Conservation (phyloP, 495 filamentous ascomycete species). For the Lepraria neglecta region DNA sequence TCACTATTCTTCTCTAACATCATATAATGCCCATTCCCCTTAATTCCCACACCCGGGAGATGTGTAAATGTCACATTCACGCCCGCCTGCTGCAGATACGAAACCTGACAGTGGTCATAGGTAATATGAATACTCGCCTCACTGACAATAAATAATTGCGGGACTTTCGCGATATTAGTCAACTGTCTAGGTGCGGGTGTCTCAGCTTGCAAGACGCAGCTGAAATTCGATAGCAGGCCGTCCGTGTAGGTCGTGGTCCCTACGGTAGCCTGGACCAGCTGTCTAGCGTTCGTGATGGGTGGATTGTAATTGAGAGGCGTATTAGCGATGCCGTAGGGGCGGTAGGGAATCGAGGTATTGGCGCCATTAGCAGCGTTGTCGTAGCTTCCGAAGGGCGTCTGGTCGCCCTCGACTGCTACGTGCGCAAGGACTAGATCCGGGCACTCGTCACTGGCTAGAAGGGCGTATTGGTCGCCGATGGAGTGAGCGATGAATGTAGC, state of each 20-base stretch:
- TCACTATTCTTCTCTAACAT: conserved; percentile 57
- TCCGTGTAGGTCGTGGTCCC: neutral
- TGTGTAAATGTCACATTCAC: conserved; percentile 41
- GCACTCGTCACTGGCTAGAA: conserved; percentile 31
- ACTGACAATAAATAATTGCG: conserved; percentile 27
- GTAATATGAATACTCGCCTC: conserved; percentile 49
- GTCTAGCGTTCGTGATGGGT: neutral
- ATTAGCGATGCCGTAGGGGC: conserved; percentile 33
- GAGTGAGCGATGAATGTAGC: conserved; percentile 24
- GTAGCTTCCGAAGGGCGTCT: conserved; percentile 23
- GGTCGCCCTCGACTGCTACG: conserved; percentile 30
- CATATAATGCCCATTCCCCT: conserved; percentile 55
- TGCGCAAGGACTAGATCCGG: conserved; percentile 29
- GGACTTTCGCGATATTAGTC: conserved; percentile 29
- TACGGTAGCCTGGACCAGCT: neutral
- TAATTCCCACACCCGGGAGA: conserved; percentile 41
- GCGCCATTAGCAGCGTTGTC: neutral
- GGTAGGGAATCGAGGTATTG: conserved; percentile 7
- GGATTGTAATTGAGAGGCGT: conserved; percentile 19
- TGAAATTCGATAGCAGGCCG: conserved; percentile 1
- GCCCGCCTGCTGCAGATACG: conserved; percentile 52
- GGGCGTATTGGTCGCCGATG: conserved; percentile 31
- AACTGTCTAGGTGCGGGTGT: conserved; percentile 25
- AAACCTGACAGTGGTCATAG: conserved; percentile 52
- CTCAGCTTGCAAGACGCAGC: conserved; percentile 24